Base-by-base conservation (phyloP, 176 grass and related monocot species). In the Aegilops umbellulata region DNA sequence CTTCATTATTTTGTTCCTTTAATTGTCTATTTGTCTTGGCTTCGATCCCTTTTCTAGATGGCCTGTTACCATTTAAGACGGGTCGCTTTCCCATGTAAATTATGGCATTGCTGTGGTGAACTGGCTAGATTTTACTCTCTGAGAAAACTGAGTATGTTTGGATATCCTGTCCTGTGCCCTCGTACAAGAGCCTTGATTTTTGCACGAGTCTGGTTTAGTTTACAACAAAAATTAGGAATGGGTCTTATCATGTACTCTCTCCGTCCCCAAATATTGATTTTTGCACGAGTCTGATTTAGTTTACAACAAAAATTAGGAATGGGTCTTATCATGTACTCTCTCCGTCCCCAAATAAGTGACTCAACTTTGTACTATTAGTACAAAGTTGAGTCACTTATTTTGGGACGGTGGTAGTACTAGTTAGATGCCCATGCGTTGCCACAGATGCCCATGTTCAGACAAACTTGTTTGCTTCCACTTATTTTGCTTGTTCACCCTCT, bases 121-220 rank as follows among this genome's bases (percentile, higher is more conserved):
- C 39, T 46, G n/a, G 25, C 39, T 74, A 26, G 47, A 51, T 51
- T 17, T 51, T 17, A 51, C 47, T 51, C 47, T 51, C 47, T 17
- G 47, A 51, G 47, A 51, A 51, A 67, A 8, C 1, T 67, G 10
- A 74, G 64, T 55, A 66, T 22, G 71, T 85, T 90, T 81, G 32
- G 32, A 42, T 81, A 65, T 86, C 80, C 1, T 86, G 10, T 86
- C 73, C 8, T 86, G 19, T 90, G 10, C 65, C 10, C 5, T 70
- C 27, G 13, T 62, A 80, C 36, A 49, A 16, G 4, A 72, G n/a
- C 66, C 5, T 25, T 69, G 35, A 36, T 74, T 32, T 75, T 15
- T 70, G 23, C 38, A 82, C 5, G 30, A 19, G 6, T 49, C 22
- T 84, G 11, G 60, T 7, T 55, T 78, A 51, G 51, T 82, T 82